Percentiles rank a stretch among this genome's conserved stretches.
Conservation (phyloP, 208 protist genomes). For the Strigomonas galati region DNA sequence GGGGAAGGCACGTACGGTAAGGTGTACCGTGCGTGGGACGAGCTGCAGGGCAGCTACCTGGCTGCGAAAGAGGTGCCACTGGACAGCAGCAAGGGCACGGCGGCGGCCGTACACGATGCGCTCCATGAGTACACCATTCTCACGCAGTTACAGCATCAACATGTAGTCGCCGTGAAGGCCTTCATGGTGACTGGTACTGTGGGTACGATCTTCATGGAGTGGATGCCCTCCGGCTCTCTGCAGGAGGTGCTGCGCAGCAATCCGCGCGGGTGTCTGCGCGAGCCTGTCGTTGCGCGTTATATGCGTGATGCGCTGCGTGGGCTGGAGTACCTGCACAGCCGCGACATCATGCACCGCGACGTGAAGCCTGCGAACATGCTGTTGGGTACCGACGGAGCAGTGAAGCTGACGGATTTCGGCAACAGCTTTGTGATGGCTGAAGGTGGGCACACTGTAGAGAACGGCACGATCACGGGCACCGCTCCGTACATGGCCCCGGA, state of each 20-base stretch:
- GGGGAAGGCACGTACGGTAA: constrained; percentile 47
- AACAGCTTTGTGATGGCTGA: constrained; percentile 48
- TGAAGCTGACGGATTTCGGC: constrained; percentile 86
- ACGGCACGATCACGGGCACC: constrained; percentile 47
- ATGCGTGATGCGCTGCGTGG: no score
- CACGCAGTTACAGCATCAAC: constrained; percentile 54
- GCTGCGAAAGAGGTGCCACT: constrained; percentile 68
- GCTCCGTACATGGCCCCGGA: constrained; percentile 79
- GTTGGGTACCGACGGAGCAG: constrained; percentile 51
- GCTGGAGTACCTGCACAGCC: no score
- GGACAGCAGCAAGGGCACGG: constrained; percentile 22
- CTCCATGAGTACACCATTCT: constrained; percentile 72
- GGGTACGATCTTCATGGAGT: constrained; percentile 52
- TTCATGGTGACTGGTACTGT: constrained; percentile 46
- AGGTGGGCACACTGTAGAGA: constrained; percentile 30
- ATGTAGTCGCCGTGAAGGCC: constrained; percentile 65
- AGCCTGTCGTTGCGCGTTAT: no score
- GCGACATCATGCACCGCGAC: constrained; percentile 79
- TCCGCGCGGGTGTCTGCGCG: constrained; percentile 51
- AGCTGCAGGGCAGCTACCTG: constrained; percentile 49
- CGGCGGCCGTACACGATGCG: constrained; percentile 25
- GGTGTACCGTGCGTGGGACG: constrained; percentile 61
- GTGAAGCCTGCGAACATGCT: constrained; percentile 87
- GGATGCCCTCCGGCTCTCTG: constrained; percentile 65
- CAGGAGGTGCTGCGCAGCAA: constrained; percentile 43